Evolutionary conservation across 1,284 basidiomycete species (phyloP).

Genomic region (Chalciporus sp.): DNA sequence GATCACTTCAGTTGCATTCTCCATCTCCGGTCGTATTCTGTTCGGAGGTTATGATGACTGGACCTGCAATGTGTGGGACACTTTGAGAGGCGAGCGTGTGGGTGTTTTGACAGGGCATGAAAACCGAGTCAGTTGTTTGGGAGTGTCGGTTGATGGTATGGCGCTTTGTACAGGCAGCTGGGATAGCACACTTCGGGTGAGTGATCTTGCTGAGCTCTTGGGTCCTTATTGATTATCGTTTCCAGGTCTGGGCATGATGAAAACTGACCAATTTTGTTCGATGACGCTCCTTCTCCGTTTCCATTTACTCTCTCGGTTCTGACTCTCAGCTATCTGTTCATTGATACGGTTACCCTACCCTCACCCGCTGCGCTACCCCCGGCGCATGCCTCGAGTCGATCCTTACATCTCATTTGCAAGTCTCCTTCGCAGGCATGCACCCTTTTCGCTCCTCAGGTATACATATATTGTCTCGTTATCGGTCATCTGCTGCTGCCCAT

Average conservation of each 20-base stretch:
- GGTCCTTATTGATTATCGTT: constrained; percentile 12
- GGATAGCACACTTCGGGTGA: constrained; percentile 94
- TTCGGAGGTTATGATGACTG: constrained; percentile 99
- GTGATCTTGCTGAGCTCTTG: constrained; percentile 33
- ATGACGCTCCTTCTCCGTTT: constrained; percentile 25
- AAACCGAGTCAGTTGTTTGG: constrained; percentile 95
- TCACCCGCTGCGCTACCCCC: constrained; percentile 45
- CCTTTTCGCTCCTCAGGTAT: constrained; percentile 40
- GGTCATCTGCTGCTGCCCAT: constrained; percentile 32
- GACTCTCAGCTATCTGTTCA: constrained; percentile 36
- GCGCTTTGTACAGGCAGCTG: constrained; percentile 97
- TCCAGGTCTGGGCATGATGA: constrained; percentile 62
- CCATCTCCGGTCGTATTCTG: constrained; percentile 93
- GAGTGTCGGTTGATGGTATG: constrained; percentile 95
- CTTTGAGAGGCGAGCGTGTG: constrained; percentile 95
- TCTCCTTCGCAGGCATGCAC: constrained; percentile 26
- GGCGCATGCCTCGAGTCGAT: constrained; percentile 59
- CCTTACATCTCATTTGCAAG: constrained; percentile 52
- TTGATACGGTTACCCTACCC: constrained; percentile 52
- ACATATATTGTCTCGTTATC: constrained; percentile 38
- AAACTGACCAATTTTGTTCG: constrained; percentile 27
- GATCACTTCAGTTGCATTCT: constrained; percentile 98
- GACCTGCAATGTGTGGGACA: constrained; percentile 99
- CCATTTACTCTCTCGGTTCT: constrained; percentile 28
- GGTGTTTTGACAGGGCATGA: constrained; percentile 97